Evolutionary conservation across 108 stramenopile genomes (phyloP), one percentile per base, ranked within the genome.

Genomic region (Skeletonema marinoi): DNA sequence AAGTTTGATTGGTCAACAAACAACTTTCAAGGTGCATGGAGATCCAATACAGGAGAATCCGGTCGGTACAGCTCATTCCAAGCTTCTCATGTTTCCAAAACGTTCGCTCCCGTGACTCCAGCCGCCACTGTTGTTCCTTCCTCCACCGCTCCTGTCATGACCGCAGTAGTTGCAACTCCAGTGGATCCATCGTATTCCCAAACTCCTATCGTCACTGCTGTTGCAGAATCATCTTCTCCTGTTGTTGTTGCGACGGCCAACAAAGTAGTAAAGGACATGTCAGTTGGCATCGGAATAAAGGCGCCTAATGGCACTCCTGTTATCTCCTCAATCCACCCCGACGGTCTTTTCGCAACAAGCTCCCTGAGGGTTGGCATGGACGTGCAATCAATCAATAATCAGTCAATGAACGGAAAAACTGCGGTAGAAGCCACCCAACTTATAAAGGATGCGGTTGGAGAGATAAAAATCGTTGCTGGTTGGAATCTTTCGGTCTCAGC

Each of bases 1-100:
- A 67, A 35, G 30, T 74, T 79, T 73, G 64, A 79, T 60, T 79
- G 73, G 30, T 17, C 11, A 30, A 67, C 21, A n/a, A 74, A 79
- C 29, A 67, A 60, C n/a, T 73, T 78, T 41, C 14, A 61, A 13
- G 77, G 77, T 25, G 33, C 31, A 19, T 79, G 78, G 78, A 74
- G 59, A 50, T 59, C 78, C 16, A 79, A 65, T 65, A 73, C 72
- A 39, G 48, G 58, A 38, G 48, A 42, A 16, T 14, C 46, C 32
- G 76, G 76, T 1, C 36, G 6, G 8, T 77, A 71, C 39, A 42
- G 36, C 12, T 71, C 70, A 25, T 71, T 77, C 46, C 14, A 36
- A n/a, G 58, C 39, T 14, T 68, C 41, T 32, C 41, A 61, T 66
- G 64, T 74, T 32, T 19, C 41, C 17, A 64, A 48, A 33, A 64